Conservation (phyloP, 768 basidiomycete species). For the Tricholoma terreum region DNA sequence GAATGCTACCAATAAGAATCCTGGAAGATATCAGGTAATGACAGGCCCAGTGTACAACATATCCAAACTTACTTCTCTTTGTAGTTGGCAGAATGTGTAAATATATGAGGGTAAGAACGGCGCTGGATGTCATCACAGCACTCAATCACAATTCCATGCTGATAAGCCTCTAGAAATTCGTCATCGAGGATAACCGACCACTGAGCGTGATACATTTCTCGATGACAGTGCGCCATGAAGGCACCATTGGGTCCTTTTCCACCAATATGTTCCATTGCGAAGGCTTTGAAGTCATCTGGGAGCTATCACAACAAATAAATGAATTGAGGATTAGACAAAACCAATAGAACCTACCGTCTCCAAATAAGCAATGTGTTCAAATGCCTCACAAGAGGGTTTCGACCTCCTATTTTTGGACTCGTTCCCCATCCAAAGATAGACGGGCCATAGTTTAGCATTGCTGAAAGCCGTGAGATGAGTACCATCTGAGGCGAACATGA, state of each 20-base stretch:
- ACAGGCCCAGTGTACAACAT: no score
- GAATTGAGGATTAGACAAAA: background rate
- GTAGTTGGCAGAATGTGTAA: conserved; percentile 23
- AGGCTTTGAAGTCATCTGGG: background rate
- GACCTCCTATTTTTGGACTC: conserved; percentile 30
- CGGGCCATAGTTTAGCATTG: conserved; percentile 29
- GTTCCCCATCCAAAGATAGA: conserved; percentile 32
- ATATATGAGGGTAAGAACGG: background rate
- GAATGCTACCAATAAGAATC: background rate
- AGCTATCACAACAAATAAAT: background rate
- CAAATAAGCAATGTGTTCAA: conserved; percentile 27
- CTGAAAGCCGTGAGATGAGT: conserved; percentile 28
- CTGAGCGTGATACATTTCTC: conserved; percentile 23
- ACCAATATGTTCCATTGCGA: background rate
- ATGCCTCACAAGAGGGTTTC: conserved; percentile 16
- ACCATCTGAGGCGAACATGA: conserved; percentile 28
- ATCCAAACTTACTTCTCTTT: conserved; percentile 21
- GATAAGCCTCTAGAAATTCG: conserved; percentile 20
- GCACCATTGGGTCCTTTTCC: background rate
- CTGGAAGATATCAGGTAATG: background rate
- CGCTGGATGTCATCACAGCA: background rate
- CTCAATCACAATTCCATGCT: conserved; percentile 13
- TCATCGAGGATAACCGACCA: conserved; percentile 20
- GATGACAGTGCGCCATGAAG: conserved; percentile 17
- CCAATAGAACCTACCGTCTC: conserved; percentile 19